phyloP scores from a whole-genome alignment of 345 rosid genomes.

The Streptanthus diversifolius region DNA sequence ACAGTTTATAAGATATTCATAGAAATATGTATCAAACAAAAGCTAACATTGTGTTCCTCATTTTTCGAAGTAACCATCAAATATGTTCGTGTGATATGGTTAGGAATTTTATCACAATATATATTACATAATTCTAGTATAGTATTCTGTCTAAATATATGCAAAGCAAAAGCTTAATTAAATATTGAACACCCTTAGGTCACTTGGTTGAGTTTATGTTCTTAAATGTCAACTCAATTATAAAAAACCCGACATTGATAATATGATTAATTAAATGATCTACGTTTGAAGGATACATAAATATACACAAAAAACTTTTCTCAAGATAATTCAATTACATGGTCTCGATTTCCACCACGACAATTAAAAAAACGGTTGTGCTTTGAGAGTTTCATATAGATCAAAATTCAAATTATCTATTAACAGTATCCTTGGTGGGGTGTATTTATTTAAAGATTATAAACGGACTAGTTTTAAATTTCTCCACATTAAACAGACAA shows the following conservation, averaged over 20 bases:
- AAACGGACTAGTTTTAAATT: neutral
- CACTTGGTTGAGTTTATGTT: neutral
- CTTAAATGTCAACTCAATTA: neutral
- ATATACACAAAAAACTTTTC: neutral
- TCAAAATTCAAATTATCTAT: neutral
- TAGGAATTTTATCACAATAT: neutral
- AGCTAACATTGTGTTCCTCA: neutral
- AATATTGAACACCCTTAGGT: neutral
- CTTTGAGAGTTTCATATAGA: neutral
- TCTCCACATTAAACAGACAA: constrained; percentile 1
- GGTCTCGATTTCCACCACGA: neutral
- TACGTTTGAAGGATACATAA: neutral
- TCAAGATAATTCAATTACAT: neutral
- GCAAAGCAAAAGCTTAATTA: neutral
- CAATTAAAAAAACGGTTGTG: neutral
- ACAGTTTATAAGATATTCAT: neutral
- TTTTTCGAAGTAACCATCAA: neutral
- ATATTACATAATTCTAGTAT: neutral
- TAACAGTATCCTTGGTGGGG: neutral
- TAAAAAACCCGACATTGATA: neutral
- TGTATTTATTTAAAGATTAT: neutral
- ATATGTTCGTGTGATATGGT: neutral
- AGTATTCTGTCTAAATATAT: neutral
- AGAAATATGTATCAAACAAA: neutral
- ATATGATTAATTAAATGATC: neutral